phyloP scores from a whole-genome alignment of 345 rosid species.

The Eucalyptus pauciflora region DNA sequence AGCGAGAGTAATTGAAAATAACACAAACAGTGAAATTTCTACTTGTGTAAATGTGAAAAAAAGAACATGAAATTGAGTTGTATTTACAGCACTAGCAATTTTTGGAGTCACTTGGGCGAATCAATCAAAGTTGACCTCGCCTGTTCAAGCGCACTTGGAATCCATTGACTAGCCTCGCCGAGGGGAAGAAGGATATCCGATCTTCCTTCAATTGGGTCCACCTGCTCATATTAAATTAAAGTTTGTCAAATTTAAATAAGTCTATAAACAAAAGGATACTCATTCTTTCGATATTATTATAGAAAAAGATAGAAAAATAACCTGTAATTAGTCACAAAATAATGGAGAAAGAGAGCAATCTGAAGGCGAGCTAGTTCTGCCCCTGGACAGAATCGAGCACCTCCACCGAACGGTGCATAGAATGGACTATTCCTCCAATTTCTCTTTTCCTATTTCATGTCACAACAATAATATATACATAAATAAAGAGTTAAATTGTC shows the following conservation, averaged over 20 bases:
- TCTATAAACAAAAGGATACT: neutral
- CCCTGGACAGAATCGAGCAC: constrained; percentile 83
- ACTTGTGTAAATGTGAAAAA: neutral
- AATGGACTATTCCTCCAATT: constrained; percentile 70
- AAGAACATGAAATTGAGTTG: neutral
- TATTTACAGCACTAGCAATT: neutral
- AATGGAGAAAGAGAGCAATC: constrained; percentile 71
- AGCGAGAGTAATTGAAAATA: neutral
- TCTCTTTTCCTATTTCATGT: constrained; percentile 52
- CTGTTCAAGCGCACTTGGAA: constrained; percentile 43
- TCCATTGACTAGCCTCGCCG: constrained; percentile 82
- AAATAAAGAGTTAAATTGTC: neutral
- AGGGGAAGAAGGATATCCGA: constrained; percentile 67
- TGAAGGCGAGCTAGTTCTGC: constrained; percentile 90
- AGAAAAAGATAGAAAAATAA: neutral
- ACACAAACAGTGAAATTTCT: neutral
- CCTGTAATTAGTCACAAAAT: constrained; percentile 53
- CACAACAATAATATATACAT: neutral
- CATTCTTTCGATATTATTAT: neutral
- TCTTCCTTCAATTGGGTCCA: constrained; percentile 77
- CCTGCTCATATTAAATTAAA: constrained; percentile 4
- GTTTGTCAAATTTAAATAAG: neutral
- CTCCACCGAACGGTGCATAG: constrained; percentile 77
- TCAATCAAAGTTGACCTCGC: neutral
- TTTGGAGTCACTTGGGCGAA: neutral